Base-by-base conservation (phyloP, 768 basidiomycete genomes). In the Mycena belliarum region DNA sequence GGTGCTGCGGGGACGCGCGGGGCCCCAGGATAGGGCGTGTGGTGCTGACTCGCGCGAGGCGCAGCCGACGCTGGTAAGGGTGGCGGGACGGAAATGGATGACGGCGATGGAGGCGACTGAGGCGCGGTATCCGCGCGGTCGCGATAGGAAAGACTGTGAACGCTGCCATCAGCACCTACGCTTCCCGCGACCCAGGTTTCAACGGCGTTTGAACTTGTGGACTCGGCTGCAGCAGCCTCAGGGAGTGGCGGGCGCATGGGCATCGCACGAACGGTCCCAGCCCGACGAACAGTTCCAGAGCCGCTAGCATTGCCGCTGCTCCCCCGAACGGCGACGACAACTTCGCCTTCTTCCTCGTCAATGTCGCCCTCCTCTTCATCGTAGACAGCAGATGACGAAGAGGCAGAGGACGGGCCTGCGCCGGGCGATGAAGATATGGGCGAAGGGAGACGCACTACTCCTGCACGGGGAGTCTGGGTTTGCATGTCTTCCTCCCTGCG, bases 1-100 rank as follows among this genome's bases (percentile, higher is more conserved):
- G 55, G 46, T 11, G 62, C 49, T 21, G 65, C 49, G 45, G 89
- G 84, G 0, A 91, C 92, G 48, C 92, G 92, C 0, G 92, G 92
- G 0, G 93, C 91, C 37, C 91, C 91, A 10, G 93, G 93, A 28
- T 43, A 32, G 15, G 52, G 58, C 4, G 57, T 67, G 63, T 33
- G 61, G 66, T 44, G 61, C 64, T 55, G 60, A 37, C 65, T 54
- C 33, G 71, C 44, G 26, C 61, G 57, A 21, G 57, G n/a, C 29
- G 69, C 45, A 14, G 66, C 25, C 38, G 67, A 3, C 65, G 60
- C n/a, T n/a, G 67, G 69, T 40, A 10, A 73, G 72, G 6, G 75
- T 70, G 72, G 73, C 2, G 74, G 72, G 2, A 70, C 66, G 12
- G 73, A 72, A 9, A 70, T 63, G 3, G 74, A 69, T 3, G 69